These are phyloP conservation scores for Sporothrix brasiliensis DNA, from an alignment of 2,329 filamentous ascomycete genomes.

Conservation along the genomic window DNA sequence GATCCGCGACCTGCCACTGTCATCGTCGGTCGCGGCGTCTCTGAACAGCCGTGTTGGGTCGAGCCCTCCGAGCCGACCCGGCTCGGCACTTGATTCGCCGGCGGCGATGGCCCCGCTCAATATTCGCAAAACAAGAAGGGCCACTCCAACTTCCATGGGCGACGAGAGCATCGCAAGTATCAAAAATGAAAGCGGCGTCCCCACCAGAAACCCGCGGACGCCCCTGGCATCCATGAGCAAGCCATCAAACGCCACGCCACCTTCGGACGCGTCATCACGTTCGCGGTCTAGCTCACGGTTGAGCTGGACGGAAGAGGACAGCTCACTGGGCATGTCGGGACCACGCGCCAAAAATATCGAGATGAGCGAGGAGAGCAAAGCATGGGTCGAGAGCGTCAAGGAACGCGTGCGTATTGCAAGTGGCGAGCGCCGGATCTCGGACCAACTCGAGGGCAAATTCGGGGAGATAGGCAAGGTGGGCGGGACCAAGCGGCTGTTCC, in stretches of 20 bases:
- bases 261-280: slow-evolving; percentile 50
- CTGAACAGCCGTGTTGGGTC: slow-evolving; percentile 39
- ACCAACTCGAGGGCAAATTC: slow-evolving; percentile 52
- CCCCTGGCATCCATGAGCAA: slow-evolving; percentile 44
- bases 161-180: not conserved
- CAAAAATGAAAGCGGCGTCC: slow-evolving; percentile 21
- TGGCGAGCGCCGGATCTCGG: slow-evolving; percentile 53
- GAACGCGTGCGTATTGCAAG: slow-evolving; percentile 75
- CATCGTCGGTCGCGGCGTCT: slow-evolving; percentile 24
- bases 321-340: slow-evolving; percentile 69
- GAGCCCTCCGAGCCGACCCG: slow-evolving; percentile 45
- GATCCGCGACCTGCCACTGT: slow-evolving; percentile 55
- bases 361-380: slow-evolving; percentile 72
- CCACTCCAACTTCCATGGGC: not conserved
- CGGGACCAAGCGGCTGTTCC: slow-evolving; percentile 71
- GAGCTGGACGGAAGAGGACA: slow-evolving; percentile 60
- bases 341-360: slow-evolving; percentile 66
- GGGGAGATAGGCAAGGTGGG: slow-evolving; percentile 73
- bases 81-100: slow-evolving; percentile 46
- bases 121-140: slow-evolving; percentile 57
- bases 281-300: slow-evolving; percentile 58
- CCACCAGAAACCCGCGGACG: slow-evolving; percentile 45
- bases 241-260: slow-evolving; percentile 49
- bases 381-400: slow-evolving; percentile 83
- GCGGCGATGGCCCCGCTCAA: slow-evolving; percentile 52